Evolutionary conservation across 306 rosid species (phyloP).

Genomic region (Ochetophila trinervis): DNA sequence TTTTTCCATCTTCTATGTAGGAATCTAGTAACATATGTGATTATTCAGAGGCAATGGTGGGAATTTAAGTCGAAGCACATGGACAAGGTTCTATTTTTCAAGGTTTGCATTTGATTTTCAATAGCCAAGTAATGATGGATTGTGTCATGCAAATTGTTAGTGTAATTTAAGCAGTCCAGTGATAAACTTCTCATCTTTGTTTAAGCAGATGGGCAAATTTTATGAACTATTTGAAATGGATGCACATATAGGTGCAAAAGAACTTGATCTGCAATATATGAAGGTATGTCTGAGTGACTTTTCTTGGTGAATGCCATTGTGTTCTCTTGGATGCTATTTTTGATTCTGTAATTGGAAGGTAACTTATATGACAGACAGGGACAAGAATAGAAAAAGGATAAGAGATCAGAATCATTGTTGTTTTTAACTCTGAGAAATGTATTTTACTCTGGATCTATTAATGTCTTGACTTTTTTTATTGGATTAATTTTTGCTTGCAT

Average conservation of each 20-base stretch:
- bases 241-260: constrained; percentile 84
- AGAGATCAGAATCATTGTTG: neutral
- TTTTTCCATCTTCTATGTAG: constrained; percentile 10
- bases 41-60: constrained; percentile 94
- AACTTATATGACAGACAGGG: neutral
- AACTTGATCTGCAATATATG: constrained; percentile 90
- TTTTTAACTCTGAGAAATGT: neutral
- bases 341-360: neutral
- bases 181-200: constrained; percentile 21
- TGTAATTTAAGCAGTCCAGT: constrained; percentile 18
- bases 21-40: constrained; percentile 20
- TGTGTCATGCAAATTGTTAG: constrained; percentile 9
- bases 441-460: constrained; percentile 8
- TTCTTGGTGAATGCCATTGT: neutral
- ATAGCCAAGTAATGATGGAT: constrained; percentile 17
- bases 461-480: neutral
- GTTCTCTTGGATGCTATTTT: neutral
- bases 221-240: constrained; percentile 98
- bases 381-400: neutral
- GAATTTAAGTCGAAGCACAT: constrained; percentile 93
- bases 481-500: constrained; percentile 22
- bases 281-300: constrained; percentile 44
- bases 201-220: constrained; percentile 87
- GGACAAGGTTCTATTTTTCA: constrained; percentile 93
- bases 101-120: constrained; percentile 39